Evolutionary conservation across 2,329 filamentous ascomycete species (phyloP), one percentile per base, ranked within the genome.

Genomic region (Diplodia scrobiculata): DNA sequence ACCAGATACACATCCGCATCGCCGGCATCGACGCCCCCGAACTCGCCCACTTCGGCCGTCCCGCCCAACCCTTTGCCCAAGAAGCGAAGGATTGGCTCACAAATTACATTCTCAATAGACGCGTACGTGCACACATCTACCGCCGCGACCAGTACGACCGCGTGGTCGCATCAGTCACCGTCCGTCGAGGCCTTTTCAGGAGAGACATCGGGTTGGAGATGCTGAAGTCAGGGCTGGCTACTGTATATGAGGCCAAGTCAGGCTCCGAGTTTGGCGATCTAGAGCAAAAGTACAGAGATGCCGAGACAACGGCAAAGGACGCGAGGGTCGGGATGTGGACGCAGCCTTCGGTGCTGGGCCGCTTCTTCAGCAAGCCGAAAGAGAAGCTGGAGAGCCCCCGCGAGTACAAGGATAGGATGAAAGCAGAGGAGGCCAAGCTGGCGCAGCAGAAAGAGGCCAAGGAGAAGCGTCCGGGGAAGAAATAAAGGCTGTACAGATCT

Each of bases 11-110:
- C 62, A 85, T 99, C 66, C 91, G 95, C 32, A 84, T 99, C 66
- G 95, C 95, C 17, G 95, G 95, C 59, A 82, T 99, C 65, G 95
- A 99, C 77, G 95, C 96, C 11, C 95, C 95, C 1, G 95, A 99
- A 79, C 83, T 91, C 66, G 89, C 93, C 9, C 95, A 99, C 78
- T 99, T 97, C 78, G 96, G 96, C 64, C 86, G 88, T 60, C 89
- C 91, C 29, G 91, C 89, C 10, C 95, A 99, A 78, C 94, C 93
- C 0, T 92, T 87, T 75, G 85, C 91, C 3, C 83, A 86, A 67
- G 94, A 98, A 77, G 92, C 95, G 7, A 82, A 94, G 63, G 80
- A 86, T 19, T 98, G 91, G 88, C 84, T 99, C n/a, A 87, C 84
- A 17, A 79, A 79, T 5, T 91, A 92, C 75, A 82, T 98, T 10